Percentiles rank a stretch among this genome's conserved stretches.
Conservation (phyloP, 1,139 yeast genomes). For the Geotrichum klebahnii region DNA sequence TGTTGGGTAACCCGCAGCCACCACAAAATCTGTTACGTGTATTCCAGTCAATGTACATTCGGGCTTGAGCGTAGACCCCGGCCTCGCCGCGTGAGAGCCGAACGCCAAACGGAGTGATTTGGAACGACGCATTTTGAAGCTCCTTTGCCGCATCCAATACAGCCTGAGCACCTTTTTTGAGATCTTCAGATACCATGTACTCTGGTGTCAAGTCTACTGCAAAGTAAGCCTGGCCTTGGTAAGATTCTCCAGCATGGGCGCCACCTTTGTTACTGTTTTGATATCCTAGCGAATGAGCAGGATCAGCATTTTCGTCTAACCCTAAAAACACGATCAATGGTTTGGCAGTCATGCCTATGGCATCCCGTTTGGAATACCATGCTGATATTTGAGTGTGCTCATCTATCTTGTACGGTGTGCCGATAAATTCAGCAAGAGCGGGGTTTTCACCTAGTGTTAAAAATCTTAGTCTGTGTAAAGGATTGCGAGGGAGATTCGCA, state of each 20-base stretch:
- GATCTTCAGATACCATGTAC: slow-evolving; percentile 20
- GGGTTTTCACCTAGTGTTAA: slow-evolving; percentile 25
- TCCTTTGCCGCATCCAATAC: slow-evolving; percentile 33
- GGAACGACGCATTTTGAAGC: slow-evolving; percentile 37
- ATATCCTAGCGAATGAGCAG: background rate
- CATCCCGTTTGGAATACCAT: slow-evolving; percentile 40
- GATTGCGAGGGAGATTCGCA: too few relatives aligned
- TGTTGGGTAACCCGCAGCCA: slow-evolving; percentile 73
- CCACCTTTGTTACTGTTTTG: slow-evolving; percentile 3
- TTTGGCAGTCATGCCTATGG: slow-evolving; percentile 40
- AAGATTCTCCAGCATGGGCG: slow-evolving; percentile 40
- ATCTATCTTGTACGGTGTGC: slow-evolving; percentile 36
- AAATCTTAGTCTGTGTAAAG: too few relatives aligned
- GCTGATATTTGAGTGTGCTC: slow-evolving; percentile 32
- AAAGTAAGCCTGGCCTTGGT: slow-evolving; percentile 70
- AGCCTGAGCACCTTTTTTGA: slow-evolving; percentile 19
- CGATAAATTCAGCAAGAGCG: slow-evolving; percentile 27
- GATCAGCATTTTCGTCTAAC: slow-evolving; percentile 50
- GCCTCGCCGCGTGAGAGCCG: slow-evolving; percentile 42
- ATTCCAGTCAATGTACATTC: slow-evolving; percentile 85
- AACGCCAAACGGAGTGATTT: slow-evolving; percentile 29
- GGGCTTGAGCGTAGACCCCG: slow-evolving; percentile 71
- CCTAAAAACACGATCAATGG: slow-evolving; percentile 61
- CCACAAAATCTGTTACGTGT: slow-evolving; percentile 73
- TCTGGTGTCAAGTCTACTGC: slow-evolving; percentile 60